Base-by-base conservation (phyloP, 2,329 filamentous ascomycete species). In the Colletotrichum sp. region DNA sequence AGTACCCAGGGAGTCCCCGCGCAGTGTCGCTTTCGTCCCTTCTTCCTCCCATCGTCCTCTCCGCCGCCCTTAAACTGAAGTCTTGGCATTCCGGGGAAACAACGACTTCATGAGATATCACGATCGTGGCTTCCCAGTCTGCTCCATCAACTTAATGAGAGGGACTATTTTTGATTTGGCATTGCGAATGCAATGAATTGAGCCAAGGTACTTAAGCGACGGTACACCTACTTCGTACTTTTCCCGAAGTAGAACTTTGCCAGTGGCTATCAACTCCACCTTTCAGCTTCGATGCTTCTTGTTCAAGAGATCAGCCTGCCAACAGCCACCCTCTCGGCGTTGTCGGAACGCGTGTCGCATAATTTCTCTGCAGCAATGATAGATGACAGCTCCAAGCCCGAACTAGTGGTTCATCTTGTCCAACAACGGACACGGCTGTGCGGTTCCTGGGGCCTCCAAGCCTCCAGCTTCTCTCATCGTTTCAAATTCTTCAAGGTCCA, bases 31-130 rank as follows among this genome's bases (percentile, higher is more conserved):
- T 55, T 48, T 34, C 72, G 59, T 74, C 65, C 55, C 43, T 28
- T 59, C 26, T 28, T 48, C 55, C 26, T 61, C 36, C 65, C 71
- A 48, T 26, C 3, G 16, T 32, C 71, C 57, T 43, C 43, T 30
- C 59, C 59, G 59, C 60, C 72, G 43, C 21, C 59, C 32, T 26
- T 14, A 7, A 28, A 48, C 26, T 3, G 18, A 52, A 14, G 59
- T 60, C 72, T 74, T 71, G 72, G 72, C 67, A 65, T 48, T 26
- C 32, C n/a, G 30, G 65, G 60, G 43, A 26, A 48, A 60, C 5
- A 57, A 59, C 59, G 16, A 43, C 67, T 26, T 52, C 18, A 34
- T 14, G 26, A 28, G 24, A 18, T 24, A 68, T 28, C 30, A 39
- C 52, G 30, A 60, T n/a, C 13, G 7, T 21, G 30, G 43, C 18